phyloP scores from a whole-genome alignment of 371 early-diverging fungal genomes.

The Racocetra persica region DNA sequence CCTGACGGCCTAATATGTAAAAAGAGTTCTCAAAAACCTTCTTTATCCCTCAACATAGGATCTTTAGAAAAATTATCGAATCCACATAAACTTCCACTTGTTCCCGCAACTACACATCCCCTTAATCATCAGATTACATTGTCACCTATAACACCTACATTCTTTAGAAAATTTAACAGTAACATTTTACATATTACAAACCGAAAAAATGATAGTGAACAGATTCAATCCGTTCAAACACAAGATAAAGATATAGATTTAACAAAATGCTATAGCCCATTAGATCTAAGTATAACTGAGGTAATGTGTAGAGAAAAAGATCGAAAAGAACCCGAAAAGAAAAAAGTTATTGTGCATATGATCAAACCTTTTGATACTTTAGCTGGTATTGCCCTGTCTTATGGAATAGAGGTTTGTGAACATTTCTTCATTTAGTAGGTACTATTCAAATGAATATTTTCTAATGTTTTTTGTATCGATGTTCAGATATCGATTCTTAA shows the following conservation, averaged over 20 bases:
- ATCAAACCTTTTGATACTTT: slow-evolving; percentile 51
- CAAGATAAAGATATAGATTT: slow-evolving; percentile 4
- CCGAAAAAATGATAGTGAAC: background rate
- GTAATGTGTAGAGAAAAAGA: background rate
- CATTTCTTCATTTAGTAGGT: background rate
- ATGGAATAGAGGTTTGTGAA: slow-evolving; percentile 53
- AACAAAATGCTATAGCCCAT: slow-evolving; percentile 1
- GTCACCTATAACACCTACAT: slow-evolving; percentile 4
- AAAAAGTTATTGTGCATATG: slow-evolving; percentile 51
- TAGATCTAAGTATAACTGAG: background rate
- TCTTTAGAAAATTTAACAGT: background rate
- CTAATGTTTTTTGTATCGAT: background rate
- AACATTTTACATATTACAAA: background rate
- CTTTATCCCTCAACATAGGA: background rate
- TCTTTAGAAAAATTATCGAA: background rate
- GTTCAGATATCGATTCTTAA: slow-evolving; percentile 50
- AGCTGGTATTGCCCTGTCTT: slow-evolving; percentile 53
- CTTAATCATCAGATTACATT: slow-evolving; percentile 23
- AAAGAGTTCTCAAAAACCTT: background rate
- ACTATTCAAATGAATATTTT: background rate
- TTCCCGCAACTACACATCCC: slow-evolving; percentile 27
- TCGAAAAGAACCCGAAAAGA: background rate
- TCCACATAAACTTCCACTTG: slow-evolving; percentile 3
- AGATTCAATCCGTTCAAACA: background rate
- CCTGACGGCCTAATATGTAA: background rate